phyloP scores from a whole-genome alignment of 768 basidiomycete species.

The Cubamyces lactineus region DNA sequence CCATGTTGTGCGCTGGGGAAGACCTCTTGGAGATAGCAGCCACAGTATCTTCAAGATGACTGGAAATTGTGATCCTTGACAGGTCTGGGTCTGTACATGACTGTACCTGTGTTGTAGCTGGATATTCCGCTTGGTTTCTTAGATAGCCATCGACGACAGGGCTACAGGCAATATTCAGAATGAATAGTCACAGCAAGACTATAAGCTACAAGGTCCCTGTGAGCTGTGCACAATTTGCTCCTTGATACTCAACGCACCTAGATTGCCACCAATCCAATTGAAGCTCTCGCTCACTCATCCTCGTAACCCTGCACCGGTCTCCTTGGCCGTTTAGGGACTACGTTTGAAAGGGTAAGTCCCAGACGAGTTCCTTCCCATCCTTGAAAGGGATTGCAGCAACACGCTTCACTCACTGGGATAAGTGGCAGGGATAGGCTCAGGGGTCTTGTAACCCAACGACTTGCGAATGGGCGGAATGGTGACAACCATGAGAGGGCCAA shows the following conservation, averaged over 20 bases:
- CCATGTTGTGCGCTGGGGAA: too few relatives aligned
- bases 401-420: slow-evolving; percentile 41
- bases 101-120: too few relatives aligned
- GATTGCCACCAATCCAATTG: not conserved
- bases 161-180: too few relatives aligned
- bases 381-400: not conserved
- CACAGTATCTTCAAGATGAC: too few relatives aligned
- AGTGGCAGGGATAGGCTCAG: slow-evolving; percentile 72
- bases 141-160: too few relatives aligned
- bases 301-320: slow-evolving; percentile 76
- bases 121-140: too few relatives aligned
- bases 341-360: not conserved
- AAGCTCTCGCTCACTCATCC: slow-evolving; percentile 44
- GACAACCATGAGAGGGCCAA: slow-evolving; percentile 76
- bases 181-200: too few relatives aligned
- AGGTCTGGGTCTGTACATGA: too few relatives aligned
- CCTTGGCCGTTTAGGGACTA: slow-evolving; percentile 75
- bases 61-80: too few relatives aligned
- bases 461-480: slow-evolving; percentile 80
- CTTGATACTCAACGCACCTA: slow-evolving; percentile 1
- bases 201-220: too few relatives aligned
- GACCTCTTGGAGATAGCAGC: too few relatives aligned
- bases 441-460: slow-evolving; percentile 68
- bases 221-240: too few relatives aligned
- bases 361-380: not conserved